A percentile compares a stretch with the other conserved stretches of the same genome.
Conservation (phyloP, 345 rosid species). For the Eucalyptus albens region DNA sequence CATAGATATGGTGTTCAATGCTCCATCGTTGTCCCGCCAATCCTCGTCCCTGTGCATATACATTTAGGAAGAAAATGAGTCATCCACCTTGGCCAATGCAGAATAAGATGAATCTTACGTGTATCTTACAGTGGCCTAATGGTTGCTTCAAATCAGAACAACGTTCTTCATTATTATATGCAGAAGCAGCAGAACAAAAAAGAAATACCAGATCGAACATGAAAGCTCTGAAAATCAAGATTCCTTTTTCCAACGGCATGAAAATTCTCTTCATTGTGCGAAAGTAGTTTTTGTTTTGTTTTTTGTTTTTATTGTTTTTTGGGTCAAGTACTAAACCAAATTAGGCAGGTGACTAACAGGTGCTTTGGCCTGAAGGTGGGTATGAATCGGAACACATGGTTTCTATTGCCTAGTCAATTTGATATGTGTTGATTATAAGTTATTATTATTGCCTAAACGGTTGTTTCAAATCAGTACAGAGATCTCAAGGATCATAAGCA, state of each 20-base stretch:
- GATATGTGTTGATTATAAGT: not conserved
- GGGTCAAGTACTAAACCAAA: not conserved
- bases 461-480: not conserved
- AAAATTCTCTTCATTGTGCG: not conserved
- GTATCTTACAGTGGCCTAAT: not conserved
- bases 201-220: not conserved
- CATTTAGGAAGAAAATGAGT: not conserved
- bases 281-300: not conserved
- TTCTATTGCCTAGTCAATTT: not conserved
- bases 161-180: not conserved
- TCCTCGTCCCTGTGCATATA: constrained; percentile 64
- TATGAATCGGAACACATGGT: not conserved
- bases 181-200: not conserved
- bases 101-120: not conserved
- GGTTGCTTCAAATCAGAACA: not conserved
- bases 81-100: not conserved
- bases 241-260: not conserved
- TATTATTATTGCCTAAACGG: not conserved
- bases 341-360: not conserved
- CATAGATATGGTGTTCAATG: constrained; percentile 87
- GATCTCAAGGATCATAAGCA: not conserved
- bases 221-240: not conserved
- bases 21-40: constrained; percentile 97
- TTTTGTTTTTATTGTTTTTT: not conserved
- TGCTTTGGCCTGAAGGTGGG: not conserved